Evolutionary conservation across 2,329 filamentous ascomycete species (phyloP).

Genomic region (Chaetomiaceae sp.): DNA sequence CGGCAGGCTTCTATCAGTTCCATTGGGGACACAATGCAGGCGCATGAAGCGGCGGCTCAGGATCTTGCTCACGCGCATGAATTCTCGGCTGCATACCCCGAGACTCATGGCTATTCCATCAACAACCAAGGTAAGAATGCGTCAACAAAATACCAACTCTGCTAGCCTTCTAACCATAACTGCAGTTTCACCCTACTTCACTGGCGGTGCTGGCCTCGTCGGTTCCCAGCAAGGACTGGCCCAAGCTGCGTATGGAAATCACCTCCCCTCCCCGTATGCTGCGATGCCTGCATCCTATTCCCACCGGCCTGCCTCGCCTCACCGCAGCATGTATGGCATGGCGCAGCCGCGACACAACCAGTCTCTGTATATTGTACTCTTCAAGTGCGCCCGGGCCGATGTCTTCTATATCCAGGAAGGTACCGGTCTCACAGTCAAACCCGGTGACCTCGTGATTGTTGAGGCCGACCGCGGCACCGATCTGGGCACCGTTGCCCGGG

Average conservation of each 20-base stretch:
- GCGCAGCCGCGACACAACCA: conserved; percentile 62
- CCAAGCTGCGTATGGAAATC: conserved; percentile 36
- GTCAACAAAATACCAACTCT: background rate
- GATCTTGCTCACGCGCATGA: conserved; percentile 44
- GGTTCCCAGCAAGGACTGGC: conserved; percentile 36
- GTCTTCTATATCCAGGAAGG: conserved; percentile 97
- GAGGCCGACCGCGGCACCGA: conserved; percentile 96
- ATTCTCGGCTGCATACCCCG: conserved; percentile 38
- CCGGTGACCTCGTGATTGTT: conserved; percentile 92
- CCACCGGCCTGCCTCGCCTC: conserved; percentile 55
- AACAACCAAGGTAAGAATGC: conserved; percentile 38
- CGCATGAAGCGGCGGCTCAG: conserved; percentile 43
- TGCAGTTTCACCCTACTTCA: conserved; percentile 36
- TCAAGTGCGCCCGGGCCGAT: conserved; percentile 93
- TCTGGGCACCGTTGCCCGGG: conserved; percentile 83
- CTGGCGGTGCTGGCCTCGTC: conserved; percentile 31
- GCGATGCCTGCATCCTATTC: conserved; percentile 42
- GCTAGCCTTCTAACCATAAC: conserved; percentile 24
- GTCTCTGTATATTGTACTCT: conserved; percentile 82
- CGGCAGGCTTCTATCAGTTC: conserved; percentile 62
- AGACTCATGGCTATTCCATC: conserved; percentile 28
- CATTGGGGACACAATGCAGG: conserved; percentile 47
- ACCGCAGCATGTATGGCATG: conserved; percentile 58
- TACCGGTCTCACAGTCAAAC: conserved; percentile 83
- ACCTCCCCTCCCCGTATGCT: conserved; percentile 46